Evolutionary conservation across 441 rosid genomes (phyloP), one percentile per base, ranked within the genome.

Genomic region (Populus hybrid): DNA sequence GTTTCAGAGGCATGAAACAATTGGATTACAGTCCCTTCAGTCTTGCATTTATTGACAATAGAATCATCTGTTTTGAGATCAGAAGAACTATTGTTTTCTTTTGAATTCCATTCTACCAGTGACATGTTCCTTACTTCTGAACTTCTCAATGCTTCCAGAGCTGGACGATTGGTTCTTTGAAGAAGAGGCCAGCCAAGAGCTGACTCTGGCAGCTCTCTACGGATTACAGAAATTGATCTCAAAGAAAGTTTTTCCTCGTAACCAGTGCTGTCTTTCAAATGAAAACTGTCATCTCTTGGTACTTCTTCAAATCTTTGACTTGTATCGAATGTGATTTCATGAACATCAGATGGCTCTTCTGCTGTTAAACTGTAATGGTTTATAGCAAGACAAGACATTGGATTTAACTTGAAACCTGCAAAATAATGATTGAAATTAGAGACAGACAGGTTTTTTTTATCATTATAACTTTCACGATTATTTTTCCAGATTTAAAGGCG

Each of bases 131-230:
- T 82, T 73, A 86, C 80, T 3, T 83, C 80, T 65, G 75, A 65
- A 10, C 76, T 82, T 80, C 79, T 69, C 36, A 86, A 87, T 79
- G 78, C 71, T 68, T 68, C 89, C 24, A 73, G 75, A 82, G 74
- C 80, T 63, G 82, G 71, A 69, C 29, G 29, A 56, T 29, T 64
- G 45, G 40, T 73, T 79, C 86, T 86, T 63, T 80, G 84, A 50
- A 89, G 86, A 64, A 95, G 84, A 4, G 98, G 99, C 97, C 99
- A 95, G 56, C 99, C 97, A 0, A 91, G 91, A 64, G 38, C 28
- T 26, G 83, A 64, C 77, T 83, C 84, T 36, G 85, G 80, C 18
- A 80, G 80, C 76, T 84, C 85, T 74, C 85, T 84, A 69, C 69
- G 80, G 64, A 77, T 77, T 31, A 67, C 18, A 61, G 88, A 86